phyloP scores from a whole-genome alignment of 306 rosid genomes.

The Ziziphus jujuba region DNA sequence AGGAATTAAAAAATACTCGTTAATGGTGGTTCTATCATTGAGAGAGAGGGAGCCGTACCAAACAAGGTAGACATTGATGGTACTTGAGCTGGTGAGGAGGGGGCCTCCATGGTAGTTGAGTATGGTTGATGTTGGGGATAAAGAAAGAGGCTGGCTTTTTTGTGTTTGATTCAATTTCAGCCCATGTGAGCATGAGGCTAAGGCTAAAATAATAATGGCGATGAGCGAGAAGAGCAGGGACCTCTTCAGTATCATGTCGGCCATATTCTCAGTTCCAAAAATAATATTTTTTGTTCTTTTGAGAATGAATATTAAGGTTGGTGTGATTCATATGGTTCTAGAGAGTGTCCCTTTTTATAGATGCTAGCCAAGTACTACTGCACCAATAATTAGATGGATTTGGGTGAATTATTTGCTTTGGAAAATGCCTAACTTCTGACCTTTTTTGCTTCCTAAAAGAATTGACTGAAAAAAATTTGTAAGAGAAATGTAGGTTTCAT shows the following conservation, averaged over 20 bases:
- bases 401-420: too few relatives aligned
- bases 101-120: constrained; percentile 40
- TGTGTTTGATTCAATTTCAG: constrained; percentile 4
- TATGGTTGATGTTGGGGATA: constrained; percentile 1
- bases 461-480: too few relatives aligned
- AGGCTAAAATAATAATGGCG: constrained; percentile 18
- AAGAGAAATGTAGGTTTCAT: too few relatives aligned
- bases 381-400: too few relatives aligned
- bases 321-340: too few relatives aligned
- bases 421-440: too few relatives aligned
- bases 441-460: too few relatives aligned
- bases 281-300: too few relatives aligned
- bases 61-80: constrained; percentile 25
- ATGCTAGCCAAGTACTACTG: too few relatives aligned
- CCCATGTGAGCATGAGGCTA: constrained; percentile 17
- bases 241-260: neutral
- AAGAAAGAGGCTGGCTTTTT: constrained; percentile 5
- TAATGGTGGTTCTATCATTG: constrained; percentile 18
- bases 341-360: too few relatives aligned
- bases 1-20: constrained; percentile 32
- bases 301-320: too few relatives aligned
- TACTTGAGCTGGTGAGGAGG: constrained; percentile 21
- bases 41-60: constrained; percentile 27
- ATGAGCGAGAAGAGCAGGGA: constrained; percentile 16
- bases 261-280: neutral